These are phyloP conservation scores for Aegilops sharonensis DNA, from an alignment of 176 grass and related monocot species.

Conservation along the genomic window DNA sequence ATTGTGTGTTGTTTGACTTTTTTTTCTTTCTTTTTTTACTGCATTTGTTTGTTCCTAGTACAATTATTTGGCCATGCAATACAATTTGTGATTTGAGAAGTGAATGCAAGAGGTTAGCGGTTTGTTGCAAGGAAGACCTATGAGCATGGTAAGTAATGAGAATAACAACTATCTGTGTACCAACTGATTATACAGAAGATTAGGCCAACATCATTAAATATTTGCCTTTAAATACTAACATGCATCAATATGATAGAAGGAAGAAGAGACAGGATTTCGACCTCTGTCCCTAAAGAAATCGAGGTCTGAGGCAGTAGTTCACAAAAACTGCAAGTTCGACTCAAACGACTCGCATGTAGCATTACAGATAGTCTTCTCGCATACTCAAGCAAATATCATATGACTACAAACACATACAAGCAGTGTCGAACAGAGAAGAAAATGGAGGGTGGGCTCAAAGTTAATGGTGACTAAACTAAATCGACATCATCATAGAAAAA, in stretches of 20 bases:
- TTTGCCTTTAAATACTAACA: not conserved
- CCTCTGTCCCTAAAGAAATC: not conserved
- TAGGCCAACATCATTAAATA: not conserved
- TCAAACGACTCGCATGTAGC: not conserved
- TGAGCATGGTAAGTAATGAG: not conserved
- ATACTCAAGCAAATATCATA: not conserved
- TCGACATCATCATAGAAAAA: not conserved
- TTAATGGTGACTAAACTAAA: not conserved
- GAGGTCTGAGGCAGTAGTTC: not conserved
- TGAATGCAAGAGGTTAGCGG: not conserved
- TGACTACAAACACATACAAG: not conserved
- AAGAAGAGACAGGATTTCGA: not conserved
- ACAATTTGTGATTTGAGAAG: not conserved
- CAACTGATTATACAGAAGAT: constrained; percentile 8
- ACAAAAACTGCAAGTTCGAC: not conserved
- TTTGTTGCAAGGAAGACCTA: not conserved
- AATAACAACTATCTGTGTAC: not conserved
- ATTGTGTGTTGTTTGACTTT: not conserved
- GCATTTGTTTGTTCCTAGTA: not conserved
- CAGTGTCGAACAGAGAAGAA: not conserved
- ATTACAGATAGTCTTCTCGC: not conserved
- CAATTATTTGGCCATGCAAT: not conserved
- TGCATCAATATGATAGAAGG: not conserved
- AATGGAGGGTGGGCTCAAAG: not conserved
- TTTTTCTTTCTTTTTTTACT: not conserved